A percentile compares a stretch with the other conserved stretches of the same genome.
These are phyloP conservation scores for Apodospora peruviana DNA, from an alignment of 495 filamentous ascomycete genomes.

Conservation along the genomic window DNA sequence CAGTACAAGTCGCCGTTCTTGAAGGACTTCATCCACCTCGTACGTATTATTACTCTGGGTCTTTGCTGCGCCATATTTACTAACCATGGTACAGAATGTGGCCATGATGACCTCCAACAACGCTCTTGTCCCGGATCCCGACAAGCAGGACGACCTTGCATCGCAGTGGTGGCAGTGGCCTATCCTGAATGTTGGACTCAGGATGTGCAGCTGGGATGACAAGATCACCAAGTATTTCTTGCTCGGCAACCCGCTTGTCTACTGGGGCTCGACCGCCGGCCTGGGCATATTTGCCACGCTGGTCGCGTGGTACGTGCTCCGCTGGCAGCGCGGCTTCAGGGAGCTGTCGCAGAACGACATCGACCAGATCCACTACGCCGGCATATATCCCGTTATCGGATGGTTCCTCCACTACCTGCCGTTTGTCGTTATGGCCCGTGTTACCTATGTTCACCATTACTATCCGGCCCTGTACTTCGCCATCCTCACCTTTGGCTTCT, in stretches of 20 bases:
- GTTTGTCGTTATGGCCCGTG: slow-evolving; percentile 94
- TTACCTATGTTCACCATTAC: slow-evolving; percentile 99
- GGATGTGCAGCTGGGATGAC: slow-evolving; percentile 99
- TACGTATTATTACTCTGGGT: slow-evolving; percentile 5
- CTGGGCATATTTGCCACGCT: slow-evolving; percentile 67
- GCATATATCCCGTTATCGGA: slow-evolving; percentile 83
- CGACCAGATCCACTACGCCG: slow-evolving; percentile 90
- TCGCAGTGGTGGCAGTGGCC: slow-evolving; percentile 99
- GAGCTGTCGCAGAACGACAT: slow-evolving; percentile 77
- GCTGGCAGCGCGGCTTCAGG: slow-evolving; percentile 92
- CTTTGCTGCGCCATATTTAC: not conserved
- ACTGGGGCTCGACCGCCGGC: slow-evolving; percentile 85
- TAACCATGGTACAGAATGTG: slow-evolving; percentile 56
- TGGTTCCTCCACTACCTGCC: slow-evolving; percentile 96
- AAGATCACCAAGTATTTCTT: slow-evolving; percentile 95
- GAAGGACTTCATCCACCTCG: slow-evolving; percentile 89
- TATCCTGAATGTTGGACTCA: slow-evolving; percentile 85
- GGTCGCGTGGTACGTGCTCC: slow-evolving; percentile 77
- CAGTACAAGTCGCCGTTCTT: slow-evolving; percentile 95
- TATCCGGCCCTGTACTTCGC: slow-evolving; percentile 99
- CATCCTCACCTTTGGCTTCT: slow-evolving; percentile 83
- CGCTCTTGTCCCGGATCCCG: slow-evolving; percentile 92
- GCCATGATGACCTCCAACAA: slow-evolving; percentile 99
- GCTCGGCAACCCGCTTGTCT: slow-evolving; percentile 91
- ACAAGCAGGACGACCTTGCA: slow-evolving; percentile 97